Conservation (phyloP, 2,329 filamentous ascomycete species). For the Helminthosporium solani region DNA sequence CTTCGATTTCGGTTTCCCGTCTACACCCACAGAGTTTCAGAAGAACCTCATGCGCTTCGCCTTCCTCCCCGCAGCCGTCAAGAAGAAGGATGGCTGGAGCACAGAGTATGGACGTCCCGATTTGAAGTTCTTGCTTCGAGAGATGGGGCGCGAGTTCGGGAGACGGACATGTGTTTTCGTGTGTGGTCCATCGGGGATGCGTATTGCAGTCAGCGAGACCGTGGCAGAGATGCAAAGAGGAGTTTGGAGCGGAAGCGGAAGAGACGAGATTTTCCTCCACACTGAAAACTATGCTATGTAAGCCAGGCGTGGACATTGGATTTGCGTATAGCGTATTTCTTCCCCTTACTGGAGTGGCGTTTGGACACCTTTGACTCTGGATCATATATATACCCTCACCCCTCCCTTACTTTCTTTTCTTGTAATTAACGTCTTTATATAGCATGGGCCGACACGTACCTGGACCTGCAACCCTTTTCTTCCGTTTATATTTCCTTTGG, state of each 20-base stretch:
- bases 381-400: too few relatives aligned
- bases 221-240: conserved; percentile 79
- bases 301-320: too few relatives aligned
- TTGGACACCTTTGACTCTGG: too few relatives aligned
- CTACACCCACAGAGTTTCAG: conserved; percentile 82
- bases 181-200: conserved; percentile 84
- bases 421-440: too few relatives aligned
- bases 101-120: conserved; percentile 92
- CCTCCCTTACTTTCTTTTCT: not conserved
- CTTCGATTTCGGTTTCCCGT: conserved; percentile 68
- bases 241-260: conserved; percentile 75
- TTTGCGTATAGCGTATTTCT: conserved; percentile 38
- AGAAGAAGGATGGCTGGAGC: conserved; percentile 72
- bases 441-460: too few relatives aligned
- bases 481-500: too few relatives aligned
- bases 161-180: conserved; percentile 86
- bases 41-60: conserved; percentile 89
- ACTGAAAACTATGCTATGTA: conserved; percentile 92
- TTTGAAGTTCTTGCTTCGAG: conserved; percentile 79
- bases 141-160: conserved; percentile 81
- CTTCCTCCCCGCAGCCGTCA: conserved; percentile 61
- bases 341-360: too few relatives aligned
- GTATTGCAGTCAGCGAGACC: conserved; percentile 81
- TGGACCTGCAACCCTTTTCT: too few relatives aligned
- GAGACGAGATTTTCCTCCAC: conserved; percentile 91